Percentiles rank a stretch among this genome's conserved stretches.
These are phyloP conservation scores for Gnomoniopsis smithogilvyi DNA, from an alignment of 2,329 filamentous ascomycete genomes.

Conservation along the genomic window DNA sequence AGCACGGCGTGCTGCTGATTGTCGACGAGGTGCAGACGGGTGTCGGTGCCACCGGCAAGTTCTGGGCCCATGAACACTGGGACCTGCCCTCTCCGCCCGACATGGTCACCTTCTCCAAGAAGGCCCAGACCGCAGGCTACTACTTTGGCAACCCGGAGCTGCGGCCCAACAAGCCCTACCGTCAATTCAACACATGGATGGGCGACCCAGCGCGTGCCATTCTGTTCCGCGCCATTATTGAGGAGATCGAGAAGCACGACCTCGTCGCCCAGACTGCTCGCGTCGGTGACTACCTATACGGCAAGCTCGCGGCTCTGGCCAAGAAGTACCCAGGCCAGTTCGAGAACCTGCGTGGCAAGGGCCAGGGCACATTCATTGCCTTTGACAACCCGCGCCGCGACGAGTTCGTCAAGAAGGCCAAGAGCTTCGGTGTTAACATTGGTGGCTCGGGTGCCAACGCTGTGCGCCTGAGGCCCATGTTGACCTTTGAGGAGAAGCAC, in stretches of 20 bases:
- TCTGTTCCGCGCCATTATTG: slow-evolving; percentile 80
- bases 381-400: slow-evolving; percentile 83
- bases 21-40: slow-evolving; percentile 95
- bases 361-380: slow-evolving; percentile 87
- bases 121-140: slow-evolving; percentile 90
- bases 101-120: slow-evolving; percentile 95
- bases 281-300: slow-evolving; percentile 76
- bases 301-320: slow-evolving; percentile 64
- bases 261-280: slow-evolving; percentile 77
- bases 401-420: slow-evolving; percentile 74
- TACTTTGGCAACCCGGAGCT: slow-evolving; percentile 81
- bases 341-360: slow-evolving; percentile 80
- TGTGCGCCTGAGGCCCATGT: slow-evolving; percentile 81
- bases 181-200: slow-evolving; percentile 98
- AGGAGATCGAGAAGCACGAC: slow-evolving; percentile 72
- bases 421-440: slow-evolving; percentile 80
- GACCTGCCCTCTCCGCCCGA: slow-evolving; percentile 74
- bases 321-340: slow-evolving; percentile 73
- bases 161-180: slow-evolving; percentile 87
- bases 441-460: slow-evolving; percentile 75
- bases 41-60: slow-evolving; percentile 86
- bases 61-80: slow-evolving; percentile 98
- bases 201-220: slow-evolving; percentile 83
- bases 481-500: slow-evolving; percentile 89
- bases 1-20: slow-evolving; percentile 78